These are phyloP conservation scores for Pulveroboletus ravenelii DNA, from an alignment of 768 basidiomycete genomes.

Conservation along the genomic window DNA sequence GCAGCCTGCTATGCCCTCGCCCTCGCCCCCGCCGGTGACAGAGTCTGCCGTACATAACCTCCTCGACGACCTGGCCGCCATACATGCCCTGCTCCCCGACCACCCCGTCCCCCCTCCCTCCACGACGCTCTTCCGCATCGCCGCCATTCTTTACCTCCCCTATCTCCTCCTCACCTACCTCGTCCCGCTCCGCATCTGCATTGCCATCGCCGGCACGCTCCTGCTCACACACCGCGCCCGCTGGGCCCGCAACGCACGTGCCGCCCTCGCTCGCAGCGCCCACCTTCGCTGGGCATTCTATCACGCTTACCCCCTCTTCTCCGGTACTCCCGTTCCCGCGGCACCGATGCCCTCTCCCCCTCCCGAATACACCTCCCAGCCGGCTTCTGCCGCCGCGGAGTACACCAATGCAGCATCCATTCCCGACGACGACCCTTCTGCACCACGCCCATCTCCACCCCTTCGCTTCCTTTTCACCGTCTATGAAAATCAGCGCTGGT, in stretches of 20 bases:
- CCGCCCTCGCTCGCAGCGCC: slow-evolving; percentile 58
- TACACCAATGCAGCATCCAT: slow-evolving; percentile 13
- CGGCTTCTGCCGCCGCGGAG: slow-evolving; percentile 17
- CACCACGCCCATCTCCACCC: slow-evolving; percentile 23
- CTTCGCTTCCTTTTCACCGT: slow-evolving; percentile 84
- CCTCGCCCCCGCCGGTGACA: slow-evolving; percentile 38
- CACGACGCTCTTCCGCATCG: slow-evolving; percentile 47
- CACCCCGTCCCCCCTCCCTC: slow-evolving; percentile 26
- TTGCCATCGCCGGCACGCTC: slow-evolving; percentile 56
- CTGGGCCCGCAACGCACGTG: slow-evolving; percentile 54
- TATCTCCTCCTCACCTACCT: slow-evolving; percentile 63
- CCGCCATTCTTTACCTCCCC: slow-evolving; percentile 54
- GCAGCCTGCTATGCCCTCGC: neutral
- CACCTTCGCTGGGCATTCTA: slow-evolving; percentile 64
- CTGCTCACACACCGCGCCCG: slow-evolving; percentile 62
- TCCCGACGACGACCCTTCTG: slow-evolving; percentile 7
- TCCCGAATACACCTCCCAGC: slow-evolving; percentile 27
- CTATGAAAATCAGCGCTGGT: slow-evolving; percentile 95
- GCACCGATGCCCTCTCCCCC: slow-evolving; percentile 31
- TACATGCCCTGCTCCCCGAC: slow-evolving; percentile 56
- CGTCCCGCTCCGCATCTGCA: slow-evolving; percentile 56
- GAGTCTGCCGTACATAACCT: slow-evolving; percentile 50
- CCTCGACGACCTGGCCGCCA: slow-evolving; percentile 60
- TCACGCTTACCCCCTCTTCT: slow-evolving; percentile 45
- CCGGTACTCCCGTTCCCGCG: slow-evolving; percentile 49